phyloP scores from a whole-genome alignment of 352 stramenopile genomes.

The Phytopythium vexans region DNA sequence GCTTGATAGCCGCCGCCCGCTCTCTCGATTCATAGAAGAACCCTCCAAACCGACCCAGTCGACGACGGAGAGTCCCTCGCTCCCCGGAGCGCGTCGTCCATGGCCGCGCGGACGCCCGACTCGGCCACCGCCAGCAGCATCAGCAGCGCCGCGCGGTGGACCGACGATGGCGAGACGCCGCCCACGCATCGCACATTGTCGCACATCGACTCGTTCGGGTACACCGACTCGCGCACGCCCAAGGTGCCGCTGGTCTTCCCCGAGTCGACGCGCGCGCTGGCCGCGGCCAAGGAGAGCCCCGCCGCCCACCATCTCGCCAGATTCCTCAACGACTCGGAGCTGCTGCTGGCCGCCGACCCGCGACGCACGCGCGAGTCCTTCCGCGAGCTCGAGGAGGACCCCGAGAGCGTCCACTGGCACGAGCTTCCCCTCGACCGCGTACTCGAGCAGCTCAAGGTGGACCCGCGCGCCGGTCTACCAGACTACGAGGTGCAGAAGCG shows the following conservation, averaged over 20 bases:
- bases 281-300: neutral
- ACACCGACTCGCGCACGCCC: constrained; percentile 17
- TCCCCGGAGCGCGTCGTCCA: neutral
- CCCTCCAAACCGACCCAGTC: neutral
- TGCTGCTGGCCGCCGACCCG: constrained; percentile 24
- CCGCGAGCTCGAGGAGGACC: constrained; percentile 26
- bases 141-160: constrained; percentile 2
- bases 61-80: no score
- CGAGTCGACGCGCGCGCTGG: neutral
- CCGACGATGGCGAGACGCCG: constrained; percentile 1
- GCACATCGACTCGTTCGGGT: constrained; percentile 16
- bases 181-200: constrained; percentile 5
- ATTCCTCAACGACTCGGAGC: constrained; percentile 34
- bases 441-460: constrained; percentile 26
- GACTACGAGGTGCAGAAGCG: constrained; percentile 15
- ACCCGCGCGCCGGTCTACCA: constrained; percentile 11
- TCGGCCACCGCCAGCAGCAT: constrained; percentile 1
- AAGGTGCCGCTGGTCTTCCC: constrained; percentile 7
- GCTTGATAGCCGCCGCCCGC: neutral
- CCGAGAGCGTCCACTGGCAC: constrained; percentile 24
- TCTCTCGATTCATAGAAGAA: neutral
- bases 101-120: constrained; percentile 1
- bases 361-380: constrained; percentile 36
- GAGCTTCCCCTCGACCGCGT: constrained; percentile 20
- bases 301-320: constrained; percentile 15